These are phyloP conservation scores for Halenospora varia DNA, from an alignment of 495 filamentous ascomycete genomes.

Conservation along the genomic window DNA sequence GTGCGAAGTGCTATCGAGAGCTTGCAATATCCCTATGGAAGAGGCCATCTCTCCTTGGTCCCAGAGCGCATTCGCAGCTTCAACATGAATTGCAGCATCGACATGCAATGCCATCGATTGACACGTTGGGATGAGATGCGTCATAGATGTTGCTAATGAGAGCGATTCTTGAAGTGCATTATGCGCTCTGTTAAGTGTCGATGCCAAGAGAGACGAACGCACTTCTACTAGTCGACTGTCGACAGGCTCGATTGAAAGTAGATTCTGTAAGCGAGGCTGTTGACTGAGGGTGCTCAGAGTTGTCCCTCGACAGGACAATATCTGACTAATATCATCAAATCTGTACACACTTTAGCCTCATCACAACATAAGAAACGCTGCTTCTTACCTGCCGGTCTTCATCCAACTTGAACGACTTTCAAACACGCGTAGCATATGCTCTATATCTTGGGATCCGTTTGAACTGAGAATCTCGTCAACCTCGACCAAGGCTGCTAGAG, in stretches of 20 bases:
- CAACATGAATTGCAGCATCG: constrained; percentile 66
- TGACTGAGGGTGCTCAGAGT: constrained; percentile 76
- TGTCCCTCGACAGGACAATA: constrained; percentile 77
- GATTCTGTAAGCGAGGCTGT: constrained; percentile 54
- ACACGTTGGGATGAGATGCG: constrained; percentile 63
- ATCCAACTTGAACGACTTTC: constrained; percentile 69
- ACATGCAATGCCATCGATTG: constrained; percentile 67
- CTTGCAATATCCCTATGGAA: constrained; percentile 83
- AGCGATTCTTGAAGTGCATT: constrained; percentile 81
- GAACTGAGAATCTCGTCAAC: constrained; percentile 71
- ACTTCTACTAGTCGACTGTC: constrained; percentile 71
- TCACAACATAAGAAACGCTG: constrained; percentile 19
- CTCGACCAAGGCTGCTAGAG: constrained; percentile 75
- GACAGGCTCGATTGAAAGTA: constrained; percentile 48
- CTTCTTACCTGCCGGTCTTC: constrained; percentile 40
- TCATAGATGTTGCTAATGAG: constrained; percentile 75
- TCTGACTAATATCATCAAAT: constrained; percentile 74
- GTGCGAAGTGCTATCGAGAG: constrained; percentile 57
- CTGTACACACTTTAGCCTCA: constrained; percentile 36
- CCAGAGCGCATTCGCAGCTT: constrained; percentile 88
- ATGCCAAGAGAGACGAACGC: constrained; percentile 65
- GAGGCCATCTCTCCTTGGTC: constrained; percentile 89
- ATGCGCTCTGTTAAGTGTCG: constrained; percentile 71
- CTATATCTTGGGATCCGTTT: constrained; percentile 51
- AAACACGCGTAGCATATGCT: constrained; percentile 58